Base-by-base conservation (phyloP, 1,284 basidiomycete species). In the Exsudoporus floridanus region DNA sequence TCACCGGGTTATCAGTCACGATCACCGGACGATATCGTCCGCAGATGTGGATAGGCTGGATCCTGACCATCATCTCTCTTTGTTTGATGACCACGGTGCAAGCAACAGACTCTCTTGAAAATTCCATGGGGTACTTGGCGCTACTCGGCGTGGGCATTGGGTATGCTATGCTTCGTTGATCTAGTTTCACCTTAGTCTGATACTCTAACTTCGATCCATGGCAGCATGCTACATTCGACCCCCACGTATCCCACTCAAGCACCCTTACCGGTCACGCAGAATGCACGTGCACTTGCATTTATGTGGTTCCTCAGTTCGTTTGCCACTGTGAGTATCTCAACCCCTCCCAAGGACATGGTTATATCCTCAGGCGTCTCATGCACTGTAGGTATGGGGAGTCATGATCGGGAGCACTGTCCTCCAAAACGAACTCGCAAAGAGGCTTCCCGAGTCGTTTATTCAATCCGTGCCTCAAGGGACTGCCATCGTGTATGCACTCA, bases 11-110 rank as follows among this genome's bases (percentile, higher is more conserved):
- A 16, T 51, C 43, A 9, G 27, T 58, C 2, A 47, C 36, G 23
- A 16, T 9, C 12, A 56, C 44, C 3, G n/a, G 21, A n/a, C 19
- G 40, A 44, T 59, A 60, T 41, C 49, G 57, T 1, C 21, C n/a
- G 1, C 58, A 59, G 37, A 25, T 23, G 14, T 56, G 57, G 57
- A 27, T 48, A 4, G 53, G 46, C 18, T 57, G 54, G 54, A 7
- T 7, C 12, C 2, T 47, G 3, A 13, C 28, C 7, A 14, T 43
- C 37, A 10, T 43, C 12, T 23, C 40, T 3, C 39, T 57, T 38
- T 37, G 43, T 37, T 30, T 57, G 33, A 53, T 58, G 56, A 42
- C 28, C 23, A 47, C 27, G 3, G 31, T 57, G 5, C 7, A 1
- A 3, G 23, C 36, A 18, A 52, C 49, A 5, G 49, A 52, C 18